Base-by-base conservation (phyloP, 163 green algal genomes). In the Volvox carteri region DNA sequence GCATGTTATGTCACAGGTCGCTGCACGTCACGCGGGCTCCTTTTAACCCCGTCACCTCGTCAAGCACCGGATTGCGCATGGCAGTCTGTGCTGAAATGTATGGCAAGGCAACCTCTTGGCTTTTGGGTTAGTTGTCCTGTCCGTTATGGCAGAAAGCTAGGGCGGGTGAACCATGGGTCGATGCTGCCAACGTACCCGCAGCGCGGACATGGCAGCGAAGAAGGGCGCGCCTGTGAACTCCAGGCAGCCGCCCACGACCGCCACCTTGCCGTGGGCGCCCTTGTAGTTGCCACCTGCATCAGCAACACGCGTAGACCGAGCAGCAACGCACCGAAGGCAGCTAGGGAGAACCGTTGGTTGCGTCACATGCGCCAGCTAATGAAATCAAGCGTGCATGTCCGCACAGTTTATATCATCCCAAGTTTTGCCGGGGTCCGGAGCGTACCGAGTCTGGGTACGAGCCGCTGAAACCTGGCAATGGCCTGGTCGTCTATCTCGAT, bases 171-270 rank as follows among this genome's bases (percentile, higher is more conserved):
- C 54, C 54, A 65, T 65, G 54, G 54, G 54, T 65, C 54, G 25
- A 23, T 12, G 5, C 54, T 19, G 54, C 8, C 84, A 12, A 41
- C 18, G 28, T 23, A 96, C 95, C 92, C 92, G 94, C 19, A 98
- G 89, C 0, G 96, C 95, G 2, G 96, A 95, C 62, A 97, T 95
- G 25, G 97, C 94, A 1, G 97, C 96, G 90, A 99, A 99, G 92
- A 95, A 99, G 23, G 98, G 98, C 6, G 98, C 98, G 0, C 98
- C 98, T 0, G 98, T 98, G 94, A 99, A 99, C 90, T 99, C 97
- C 28, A 90, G 60, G 90, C 96, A 99, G 21, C 98, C 98, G 12
- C 98, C 98, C 19, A 99, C 90, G 25, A 99, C 95, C 3, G 90
- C 97, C 18, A 99, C 93, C 73, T 98, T 98, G 70, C 98, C 98